phyloP scores from a whole-genome alignment of 108 stramenopile species.

The Skeletonema tropicum region DNA sequence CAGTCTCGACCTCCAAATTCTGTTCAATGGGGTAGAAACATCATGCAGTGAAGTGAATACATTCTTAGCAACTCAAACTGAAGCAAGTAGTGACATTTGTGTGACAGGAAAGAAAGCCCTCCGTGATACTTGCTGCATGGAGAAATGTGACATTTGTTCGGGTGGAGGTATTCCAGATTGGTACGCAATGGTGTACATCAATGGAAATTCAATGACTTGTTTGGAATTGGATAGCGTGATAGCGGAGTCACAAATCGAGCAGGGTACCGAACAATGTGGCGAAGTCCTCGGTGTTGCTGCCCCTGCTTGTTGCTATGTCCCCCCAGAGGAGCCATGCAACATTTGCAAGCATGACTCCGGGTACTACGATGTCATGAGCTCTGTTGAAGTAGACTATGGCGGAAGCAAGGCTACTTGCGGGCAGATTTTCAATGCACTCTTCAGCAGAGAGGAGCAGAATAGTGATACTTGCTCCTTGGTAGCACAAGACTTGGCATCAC shows the following conservation, averaged over 20 bases:
- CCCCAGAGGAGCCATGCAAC: conserved; percentile 44
- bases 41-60: conserved; percentile 40
- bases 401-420: conserved; percentile 43
- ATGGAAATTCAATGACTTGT: conserved; percentile 53
- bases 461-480: conserved; percentile 44
- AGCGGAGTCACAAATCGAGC: conserved; percentile 34
- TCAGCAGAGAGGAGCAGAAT: conserved; percentile 40
- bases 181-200: conserved; percentile 51
- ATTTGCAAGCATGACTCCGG: conserved; percentile 40
- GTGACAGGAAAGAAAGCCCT: conserved; percentile 38
- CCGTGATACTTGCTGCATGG: conserved; percentile 39
- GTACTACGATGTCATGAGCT: conserved; percentile 32
- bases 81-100: conserved; percentile 47
- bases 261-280: conserved; percentile 35
- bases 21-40: conserved; percentile 49
- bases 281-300: conserved; percentile 46
- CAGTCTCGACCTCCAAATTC: conserved; percentile 31
- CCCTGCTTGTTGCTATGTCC: conserved; percentile 50
- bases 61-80: conserved; percentile 46
- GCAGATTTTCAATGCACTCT: conserved; percentile 49
- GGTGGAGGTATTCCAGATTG: conserved; percentile 52
- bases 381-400: conserved; percentile 32
- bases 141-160: conserved; percentile 49
- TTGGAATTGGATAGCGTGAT: conserved; percentile 44
- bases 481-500: conserved; percentile 28